Evolutionary conservation across 169 alveolate species (phyloP).

Genomic region (Theileria equi): DNA sequence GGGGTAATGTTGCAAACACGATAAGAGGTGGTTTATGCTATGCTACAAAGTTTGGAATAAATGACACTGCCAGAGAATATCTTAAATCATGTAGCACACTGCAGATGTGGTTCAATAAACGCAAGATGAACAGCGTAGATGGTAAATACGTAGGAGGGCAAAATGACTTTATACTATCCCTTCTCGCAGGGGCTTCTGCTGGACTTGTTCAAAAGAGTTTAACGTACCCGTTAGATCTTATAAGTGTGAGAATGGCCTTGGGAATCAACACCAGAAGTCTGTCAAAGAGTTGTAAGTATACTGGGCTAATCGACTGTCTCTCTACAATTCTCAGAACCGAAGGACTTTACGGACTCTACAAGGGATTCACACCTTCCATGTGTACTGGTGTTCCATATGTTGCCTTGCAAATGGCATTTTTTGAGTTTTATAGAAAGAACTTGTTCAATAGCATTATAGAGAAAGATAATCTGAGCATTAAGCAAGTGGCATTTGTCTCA

Average conservation of each 20-base stretch:
- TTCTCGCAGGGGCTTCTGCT: slow-evolving; percentile 80
- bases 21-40: slow-evolving; percentile 80
- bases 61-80: slow-evolving; percentile 71
- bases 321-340: slow-evolving; percentile 69
- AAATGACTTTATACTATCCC: slow-evolving; percentile 40
- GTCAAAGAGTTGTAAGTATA: slow-evolving; percentile 39
- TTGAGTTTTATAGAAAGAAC: slow-evolving; percentile 70
- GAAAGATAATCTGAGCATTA: slow-evolving; percentile 35
- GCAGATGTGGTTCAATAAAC: slow-evolving; percentile 18
- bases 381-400: slow-evolving; percentile 84
- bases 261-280: slow-evolving; percentile 78
- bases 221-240: slow-evolving; percentile 80
- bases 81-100: slow-evolving; percentile 34
- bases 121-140: background rate
- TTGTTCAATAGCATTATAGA: background rate
- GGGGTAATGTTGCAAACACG: slow-evolving; percentile 80
- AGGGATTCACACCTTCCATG: slow-evolving; percentile 78
- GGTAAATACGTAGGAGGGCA: slow-evolving; percentile 10
- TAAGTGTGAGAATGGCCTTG: slow-evolving; percentile 82
- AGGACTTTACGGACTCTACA: slow-evolving; percentile 82
- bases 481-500: slow-evolving; percentile 58
- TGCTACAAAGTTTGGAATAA: slow-evolving; percentile 82
- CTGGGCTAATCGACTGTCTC: slow-evolving; percentile 68
- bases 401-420: slow-evolving; percentile 80
- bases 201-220: slow-evolving; percentile 79